Evolutionary conservation across 1,284 basidiomycete species (phyloP), one percentile per base, ranked within the genome.

Genomic region (Cutaneotrichosporon dermatis): DNA sequence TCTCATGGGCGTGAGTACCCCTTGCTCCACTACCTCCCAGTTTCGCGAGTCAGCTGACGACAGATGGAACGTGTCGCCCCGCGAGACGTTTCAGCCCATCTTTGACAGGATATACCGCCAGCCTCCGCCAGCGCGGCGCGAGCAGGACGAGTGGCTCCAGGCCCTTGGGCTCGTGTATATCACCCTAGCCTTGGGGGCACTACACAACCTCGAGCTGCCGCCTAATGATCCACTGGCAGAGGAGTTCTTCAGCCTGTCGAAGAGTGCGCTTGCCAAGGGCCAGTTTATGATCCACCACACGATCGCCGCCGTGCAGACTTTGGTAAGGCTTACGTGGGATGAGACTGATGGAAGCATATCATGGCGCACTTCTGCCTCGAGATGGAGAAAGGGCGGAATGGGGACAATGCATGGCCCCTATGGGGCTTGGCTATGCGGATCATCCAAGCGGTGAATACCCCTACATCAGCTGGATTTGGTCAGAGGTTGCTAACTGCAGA

Each of bases 381-480:
- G 44, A 70, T 68, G 13, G 72, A 73, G 40, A 61, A 62, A 36
- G 71, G 71, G 0, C 60, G 71, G 10, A 68, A 68, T 45, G 74
- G 73, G 4, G 73, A 76, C 57, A 62, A 58, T 0, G 66, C 70
- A 36, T 76, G 74, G 74, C 70, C 72, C 1, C 49, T 76, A 6
- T 73, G 73, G 70, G 74, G 74, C 34, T 42, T 74, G 4, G 67
- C 69, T 0, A 69, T 70, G 69, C 59, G 72, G 4, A 62, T 73
- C 12, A 67, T 70, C 16, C 63, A 69, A 16, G 70, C 72, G 3
- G 71, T 73, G 45, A 54, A 66, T 60, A 25, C 43, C 46, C 46
- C 4, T 48, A 33, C 46, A 34, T 7, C 15, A 48, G n/a, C n/a
- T n/a, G n/a, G n/a, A 48, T 13, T 48, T 44, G 51, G 5, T 34